These are phyloP conservation scores for Cajanus cajan DNA, from an alignment of 306 rosid species.

Conservation along the genomic window DNA sequence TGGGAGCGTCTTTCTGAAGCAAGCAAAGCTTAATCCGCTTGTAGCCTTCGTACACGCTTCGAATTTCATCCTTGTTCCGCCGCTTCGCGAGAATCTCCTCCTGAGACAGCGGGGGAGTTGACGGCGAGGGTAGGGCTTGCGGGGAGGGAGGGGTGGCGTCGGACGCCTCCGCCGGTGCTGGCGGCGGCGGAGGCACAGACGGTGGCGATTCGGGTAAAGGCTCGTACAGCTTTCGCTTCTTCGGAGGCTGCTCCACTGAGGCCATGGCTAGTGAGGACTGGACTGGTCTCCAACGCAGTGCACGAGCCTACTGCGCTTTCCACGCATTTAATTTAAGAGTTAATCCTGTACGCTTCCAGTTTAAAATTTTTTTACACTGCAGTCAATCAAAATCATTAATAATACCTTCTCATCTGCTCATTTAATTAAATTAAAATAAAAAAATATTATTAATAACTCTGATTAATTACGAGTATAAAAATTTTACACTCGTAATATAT, in stretches of 20 bases:
- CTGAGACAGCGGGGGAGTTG: conserved; percentile 52
- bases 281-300: conserved; percentile 23
- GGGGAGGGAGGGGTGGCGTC: conserved; percentile 16
- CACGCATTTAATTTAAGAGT: too few relatives aligned
- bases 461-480: too few relatives aligned
- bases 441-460: too few relatives aligned
- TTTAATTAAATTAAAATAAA: too few relatives aligned
- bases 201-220: conserved; percentile 23
- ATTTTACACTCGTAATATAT: too few relatives aligned
- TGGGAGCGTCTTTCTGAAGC: conserved; percentile 21
- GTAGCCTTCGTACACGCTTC: conserved; percentile 34
- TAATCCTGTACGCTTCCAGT: too few relatives aligned
- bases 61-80: conserved; percentile 41
- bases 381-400: too few relatives aligned
- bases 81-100: conserved; percentile 43
- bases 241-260: conserved; percentile 41
- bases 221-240: conserved; percentile 35
- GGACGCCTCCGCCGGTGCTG: not conserved
- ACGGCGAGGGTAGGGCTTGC: conserved; percentile 42
- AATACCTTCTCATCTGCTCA: too few relatives aligned
- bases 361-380: too few relatives aligned
- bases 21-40: conserved; percentile 35
- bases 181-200: conserved; percentile 16
- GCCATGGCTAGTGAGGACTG: conserved; percentile 38
- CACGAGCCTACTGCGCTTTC: not conserved